These are phyloP conservation scores for Magnolia officinalis DNA, from an alignment of 164 flowering plant genomes.

Conservation along the genomic window DNA sequence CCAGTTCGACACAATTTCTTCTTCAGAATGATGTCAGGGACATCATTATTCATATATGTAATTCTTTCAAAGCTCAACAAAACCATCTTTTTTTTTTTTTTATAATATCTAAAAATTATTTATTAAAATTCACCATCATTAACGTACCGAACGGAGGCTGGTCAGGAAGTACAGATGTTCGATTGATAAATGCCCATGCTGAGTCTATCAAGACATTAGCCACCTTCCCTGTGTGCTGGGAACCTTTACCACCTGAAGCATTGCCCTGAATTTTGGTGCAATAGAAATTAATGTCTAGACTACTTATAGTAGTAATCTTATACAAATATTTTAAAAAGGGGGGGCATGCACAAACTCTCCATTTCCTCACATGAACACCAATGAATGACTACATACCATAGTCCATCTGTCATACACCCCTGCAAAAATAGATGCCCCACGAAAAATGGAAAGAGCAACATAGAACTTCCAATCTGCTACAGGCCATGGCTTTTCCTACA, in stretches of 20 bases:
- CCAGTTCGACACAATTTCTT: too few species aligned
- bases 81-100: neutral
- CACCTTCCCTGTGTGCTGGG: constrained; percentile 45
- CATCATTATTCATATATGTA: too few species aligned
- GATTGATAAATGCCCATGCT: constrained; percentile 63
- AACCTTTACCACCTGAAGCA: constrained; percentile 97
- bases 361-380: neutral
- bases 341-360: neutral
- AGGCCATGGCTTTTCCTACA: constrained; percentile 88
- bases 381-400: constrained; percentile 46
- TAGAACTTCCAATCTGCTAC: constrained; percentile 80
- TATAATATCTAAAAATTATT: neutral
- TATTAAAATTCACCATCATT: constrained; percentile 1
- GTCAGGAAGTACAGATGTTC: constrained; percentile 60
- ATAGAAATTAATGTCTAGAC: constrained; percentile 4
- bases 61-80: neutral
- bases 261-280: constrained; percentile 57
- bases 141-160: constrained; percentile 66
- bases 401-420: constrained; percentile 70
- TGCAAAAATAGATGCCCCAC: constrained; percentile 64
- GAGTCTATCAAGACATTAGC: constrained; percentile 54
- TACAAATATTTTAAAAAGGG: neutral
- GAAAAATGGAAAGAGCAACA: constrained; percentile 74
- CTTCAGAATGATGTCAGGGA: too few species aligned
- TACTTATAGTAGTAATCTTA: neutral